These are phyloP conservation scores for Canna indica DNA, from an alignment of 176 grass and related monocot species.

Conservation along the genomic window DNA sequence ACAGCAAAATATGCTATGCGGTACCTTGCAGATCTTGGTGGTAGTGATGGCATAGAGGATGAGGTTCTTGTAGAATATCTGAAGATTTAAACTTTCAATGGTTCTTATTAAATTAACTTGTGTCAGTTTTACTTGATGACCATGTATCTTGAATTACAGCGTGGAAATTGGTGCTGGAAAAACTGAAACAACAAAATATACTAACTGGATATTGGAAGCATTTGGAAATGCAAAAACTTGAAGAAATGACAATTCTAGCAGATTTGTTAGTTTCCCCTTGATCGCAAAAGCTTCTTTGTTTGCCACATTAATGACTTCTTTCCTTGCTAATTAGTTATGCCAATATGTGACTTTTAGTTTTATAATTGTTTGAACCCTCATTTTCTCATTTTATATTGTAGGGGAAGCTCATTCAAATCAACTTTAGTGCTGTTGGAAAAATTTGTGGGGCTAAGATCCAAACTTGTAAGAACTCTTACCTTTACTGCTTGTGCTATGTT, in stretches of 20 bases:
- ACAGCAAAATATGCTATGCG: conserved; percentile 97
- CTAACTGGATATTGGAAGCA: conserved; percentile 93
- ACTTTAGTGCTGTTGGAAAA: conserved; percentile 82
- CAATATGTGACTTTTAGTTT: not conserved
- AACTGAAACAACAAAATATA: too few species aligned
- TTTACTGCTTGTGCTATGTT: not conserved
- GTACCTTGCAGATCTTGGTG: conserved; percentile 89
- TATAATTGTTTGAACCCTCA: not conserved
- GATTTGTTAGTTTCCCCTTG: conserved; percentile 52
- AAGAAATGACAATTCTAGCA: conserved; percentile 96
- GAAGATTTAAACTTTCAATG: too few species aligned
- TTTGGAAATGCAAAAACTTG: conserved; percentile 99
- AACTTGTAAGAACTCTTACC: conserved; percentile 53
- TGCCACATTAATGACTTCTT: not conserved
- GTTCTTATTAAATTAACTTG: too few species aligned
- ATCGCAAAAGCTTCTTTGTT: not conserved
- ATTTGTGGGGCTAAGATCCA: conserved; percentile 94
- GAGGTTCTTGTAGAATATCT: conserved; percentile 93
- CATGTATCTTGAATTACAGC: too few species aligned
- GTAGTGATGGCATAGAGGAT: conserved; percentile 89
- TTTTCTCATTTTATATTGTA: conserved; percentile 18
- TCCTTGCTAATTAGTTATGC: not conserved
- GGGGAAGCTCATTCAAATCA: conserved; percentile 97
- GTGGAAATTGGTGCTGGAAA: too few species aligned
- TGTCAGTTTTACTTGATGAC: too few species aligned